Base-by-base conservation (phyloP, 1,284 basidiomycete species). In the Leccinum pachyderme region DNA sequence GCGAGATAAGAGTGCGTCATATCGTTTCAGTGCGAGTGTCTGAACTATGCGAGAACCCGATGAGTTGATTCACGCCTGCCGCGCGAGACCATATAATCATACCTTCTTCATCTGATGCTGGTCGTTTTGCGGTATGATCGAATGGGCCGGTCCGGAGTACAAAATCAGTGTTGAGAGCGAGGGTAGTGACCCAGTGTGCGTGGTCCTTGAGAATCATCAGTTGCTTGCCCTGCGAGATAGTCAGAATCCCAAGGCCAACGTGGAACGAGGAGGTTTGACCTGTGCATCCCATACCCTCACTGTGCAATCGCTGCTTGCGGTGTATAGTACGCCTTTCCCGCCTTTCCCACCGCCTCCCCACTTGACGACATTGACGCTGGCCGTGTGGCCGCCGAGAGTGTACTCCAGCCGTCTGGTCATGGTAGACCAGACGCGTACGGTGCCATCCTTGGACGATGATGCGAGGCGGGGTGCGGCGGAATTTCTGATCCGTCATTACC, bases 141-240 rank as follows among this genome's bases (percentile, higher is more conserved):
- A 91, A 99, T 0, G 96, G 94, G 0, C 97, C 96, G 0, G 39
- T 24, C 4, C 95, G 87, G 8, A 98, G 80, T 13, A 96, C 84
- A 69, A 95, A 98, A 71, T 99, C 96, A 13, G 95, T 97, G 66
- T 94, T 96, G 53, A 99, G 81, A 2, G 96, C 89, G 47, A 99
- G 84, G 0, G 95, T 98, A 46, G 95, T 99, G 22, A 99, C 96
- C 96, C 95, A 98, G 69, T 99, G 97, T 0, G 95, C 95, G 65
- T 99, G 97, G 61, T 98, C 95, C 71, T 90, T 93, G 28, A 99
- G 77, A 1, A 87, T 88, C 80, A 88, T 79, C 47, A 91, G 66
- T 45, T 77, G 78, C 37, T 37, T 37, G 0, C 87, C 89, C 84
- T 88, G 52, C 28, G 55, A 50, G 27, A 51, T 51, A 27, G 43